Evolutionary conservation across 2,329 filamentous ascomycete species (phyloP).

Genomic region (Xylariales sp.): DNA sequence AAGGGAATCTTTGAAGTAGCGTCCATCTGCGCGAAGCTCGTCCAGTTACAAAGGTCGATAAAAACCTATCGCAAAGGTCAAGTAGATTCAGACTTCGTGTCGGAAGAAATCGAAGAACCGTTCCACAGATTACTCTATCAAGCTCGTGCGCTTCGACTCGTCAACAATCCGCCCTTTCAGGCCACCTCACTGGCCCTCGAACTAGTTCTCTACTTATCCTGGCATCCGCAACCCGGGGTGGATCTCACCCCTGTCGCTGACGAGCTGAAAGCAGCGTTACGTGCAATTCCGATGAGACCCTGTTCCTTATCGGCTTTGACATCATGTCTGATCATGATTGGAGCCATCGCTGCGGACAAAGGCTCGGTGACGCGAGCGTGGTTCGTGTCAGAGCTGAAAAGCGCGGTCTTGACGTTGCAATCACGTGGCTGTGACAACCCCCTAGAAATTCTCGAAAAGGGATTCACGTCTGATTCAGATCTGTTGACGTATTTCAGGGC

Average conservation of each 20-base stretch:
- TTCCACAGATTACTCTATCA: not conserved
- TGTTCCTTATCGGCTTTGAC: slow-evolving; percentile 21
- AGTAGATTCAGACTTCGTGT: not conserved
- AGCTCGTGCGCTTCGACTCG: not conserved
- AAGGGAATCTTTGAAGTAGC: not conserved
- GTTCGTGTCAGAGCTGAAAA: slow-evolving; percentile 16
- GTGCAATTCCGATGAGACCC: slow-evolving; percentile 11
- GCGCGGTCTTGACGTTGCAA: too few relatives aligned
- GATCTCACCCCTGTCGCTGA: slow-evolving; percentile 12
- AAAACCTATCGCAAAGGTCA: not conserved
- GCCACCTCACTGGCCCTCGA: slow-evolving; percentile 14
- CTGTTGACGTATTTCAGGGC: too few relatives aligned
- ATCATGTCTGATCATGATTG: slow-evolving; percentile 18
- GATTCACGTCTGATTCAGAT: too few relatives aligned
- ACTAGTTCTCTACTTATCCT: slow-evolving; percentile 18
- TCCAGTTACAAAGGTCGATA: not conserved
- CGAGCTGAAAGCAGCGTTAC: slow-evolving; percentile 15
- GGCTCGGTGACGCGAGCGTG: slow-evolving; percentile 16
- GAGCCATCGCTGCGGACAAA: slow-evolving; percentile 17
- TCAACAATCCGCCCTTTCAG: slow-evolving; percentile 2
- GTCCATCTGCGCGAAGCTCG: not conserved
- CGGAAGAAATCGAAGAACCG: not conserved
- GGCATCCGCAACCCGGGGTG: slow-evolving; percentile 4
- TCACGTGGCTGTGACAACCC: too few relatives aligned
- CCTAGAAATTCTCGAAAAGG: too few relatives aligned